These are phyloP conservation scores for Botrytis elliptica DNA, from an alignment of 2,329 filamentous ascomycete species.

Conservation along the genomic window DNA sequence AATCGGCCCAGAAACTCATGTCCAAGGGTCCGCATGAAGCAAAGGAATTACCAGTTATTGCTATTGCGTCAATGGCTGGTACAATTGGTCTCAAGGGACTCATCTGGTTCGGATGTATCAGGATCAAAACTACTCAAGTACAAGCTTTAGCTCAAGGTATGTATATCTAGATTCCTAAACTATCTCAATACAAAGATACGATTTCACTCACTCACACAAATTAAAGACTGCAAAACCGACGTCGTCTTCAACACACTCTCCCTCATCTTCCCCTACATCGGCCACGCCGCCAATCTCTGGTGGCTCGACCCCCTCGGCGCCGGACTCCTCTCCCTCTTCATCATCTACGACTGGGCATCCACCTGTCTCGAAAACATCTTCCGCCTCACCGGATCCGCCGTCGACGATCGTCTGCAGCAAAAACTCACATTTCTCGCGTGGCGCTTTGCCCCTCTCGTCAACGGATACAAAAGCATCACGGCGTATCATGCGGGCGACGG, in stretches of 20 bases:
- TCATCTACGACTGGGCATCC: conserved; percentile 65
- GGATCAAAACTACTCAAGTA: conserved; percentile 59
- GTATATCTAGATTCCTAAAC: background rate
- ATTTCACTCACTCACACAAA: background rate
- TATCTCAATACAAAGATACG: background rate
- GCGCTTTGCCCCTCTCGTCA: conserved; percentile 50
- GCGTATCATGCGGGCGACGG: conserved; percentile 60
- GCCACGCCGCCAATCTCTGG: conserved; percentile 55
- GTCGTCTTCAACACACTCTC: conserved; percentile 62
- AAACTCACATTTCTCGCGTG: conserved; percentile 58
- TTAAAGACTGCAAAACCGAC: conserved; percentile 56
- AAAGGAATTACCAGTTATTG: conserved; percentile 48
- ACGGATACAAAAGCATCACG: conserved; percentile 50
- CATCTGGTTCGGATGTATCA: conserved; percentile 56
- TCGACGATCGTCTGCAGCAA: conserved; percentile 47
- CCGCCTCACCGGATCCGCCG: conserved; percentile 54
- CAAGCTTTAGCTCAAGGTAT: conserved; percentile 55
- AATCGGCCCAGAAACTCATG: conserved; percentile 55
- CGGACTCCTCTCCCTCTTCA: conserved; percentile 59
- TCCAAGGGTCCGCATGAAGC: conserved; percentile 45
- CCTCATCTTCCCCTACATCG: conserved; percentile 58
- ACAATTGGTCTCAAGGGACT: conserved; percentile 58
- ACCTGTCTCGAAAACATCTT: conserved; percentile 59
- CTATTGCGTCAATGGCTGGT: conserved; percentile 54
- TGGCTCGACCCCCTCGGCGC: conserved; percentile 63